Percentiles rank a stretch among this genome's conserved stretches.
Evolutionary conservation across 108 stramenopile genomes (phyloP).

Genomic region (Pseudonitzschia multiseries): DNA sequence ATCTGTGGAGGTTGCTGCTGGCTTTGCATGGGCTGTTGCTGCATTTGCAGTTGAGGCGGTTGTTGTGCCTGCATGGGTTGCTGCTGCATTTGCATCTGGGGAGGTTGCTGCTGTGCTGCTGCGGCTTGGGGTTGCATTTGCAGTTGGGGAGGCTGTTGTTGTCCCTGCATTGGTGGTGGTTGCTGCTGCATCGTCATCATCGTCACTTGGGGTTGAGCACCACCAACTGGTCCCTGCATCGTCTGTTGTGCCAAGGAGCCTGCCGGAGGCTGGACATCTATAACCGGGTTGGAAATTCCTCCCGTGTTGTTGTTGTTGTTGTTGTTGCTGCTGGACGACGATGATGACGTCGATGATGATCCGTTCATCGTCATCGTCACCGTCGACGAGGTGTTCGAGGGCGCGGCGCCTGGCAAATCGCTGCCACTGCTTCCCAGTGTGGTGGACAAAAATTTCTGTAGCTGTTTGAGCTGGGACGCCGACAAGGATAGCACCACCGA

Average conservation of each 20-base stretch:
- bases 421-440: no score
- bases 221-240: constrained; percentile 3
- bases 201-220: neutral
- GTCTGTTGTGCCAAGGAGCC: no score
- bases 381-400: neutral
- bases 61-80: no score
- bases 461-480: constrained; percentile 22
- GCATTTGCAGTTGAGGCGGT: constrained; percentile 3
- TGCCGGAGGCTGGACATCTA: no score
- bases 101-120: no score
- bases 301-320: no score
- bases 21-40: constrained; percentile 1
- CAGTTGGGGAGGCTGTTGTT: constrained; percentile 7
- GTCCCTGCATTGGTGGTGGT: neutral
- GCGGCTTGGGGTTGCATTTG: no score
- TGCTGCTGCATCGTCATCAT: neutral
- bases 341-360: no score
- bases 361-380: neutral
- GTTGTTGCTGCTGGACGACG: no score
- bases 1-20: constrained; percentile 30
- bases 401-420: neutral
- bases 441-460: constrained; percentile 13
- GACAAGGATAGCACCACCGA: constrained; percentile 18
- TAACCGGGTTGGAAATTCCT: no score
- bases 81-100: no score